phyloP scores from a whole-genome alignment of 2,329 filamentous ascomycete species.

The Orbilia ellipsospora region DNA sequence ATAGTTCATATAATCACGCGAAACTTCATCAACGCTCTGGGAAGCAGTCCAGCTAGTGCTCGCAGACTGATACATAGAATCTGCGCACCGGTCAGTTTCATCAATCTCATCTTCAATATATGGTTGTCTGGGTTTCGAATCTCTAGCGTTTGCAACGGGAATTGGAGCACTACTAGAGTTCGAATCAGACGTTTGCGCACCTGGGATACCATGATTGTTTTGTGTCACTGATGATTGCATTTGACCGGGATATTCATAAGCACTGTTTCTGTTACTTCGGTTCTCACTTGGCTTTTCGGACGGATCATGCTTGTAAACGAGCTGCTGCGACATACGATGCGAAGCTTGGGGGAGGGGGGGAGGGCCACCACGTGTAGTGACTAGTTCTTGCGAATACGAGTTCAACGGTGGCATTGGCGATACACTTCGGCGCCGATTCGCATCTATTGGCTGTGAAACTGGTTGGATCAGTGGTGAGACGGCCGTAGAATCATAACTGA shows the following conservation, averaged over 20 bases:
- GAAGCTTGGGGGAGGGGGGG: constrained; percentile 42
- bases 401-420: constrained; percentile 51
- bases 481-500: constrained; percentile 12
- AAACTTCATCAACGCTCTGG: constrained; percentile 44
- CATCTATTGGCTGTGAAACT: constrained; percentile 42
- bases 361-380: constrained; percentile 27
- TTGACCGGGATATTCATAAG: constrained; percentile 36
- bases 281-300: constrained; percentile 50
- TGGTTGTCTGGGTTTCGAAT: constrained; percentile 52
- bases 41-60: constrained; percentile 41
- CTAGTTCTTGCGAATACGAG: constrained; percentile 48
- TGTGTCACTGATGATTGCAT: constrained; percentile 29
- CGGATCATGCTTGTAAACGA: constrained; percentile 53
- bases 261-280: constrained; percentile 49
- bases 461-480: constrained; percentile 39
- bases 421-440: constrained; percentile 42
- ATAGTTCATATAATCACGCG: constrained; percentile 49
- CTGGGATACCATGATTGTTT: constrained; percentile 53
- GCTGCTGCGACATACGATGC: constrained; percentile 49
- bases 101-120: constrained; percentile 55
- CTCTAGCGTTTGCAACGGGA: constrained; percentile 31
- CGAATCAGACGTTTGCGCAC: constrained; percentile 53
- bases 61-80: constrained; percentile 52
- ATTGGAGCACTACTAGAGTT: constrained; percentile 28
- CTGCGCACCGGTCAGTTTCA: constrained; percentile 55